A percentile compares a stretch with the other conserved stretches of the same genome.
Conservation (phyloP, 2,329 filamentous ascomycete genomes). For the Phaeomoniella chlamydospora region DNA sequence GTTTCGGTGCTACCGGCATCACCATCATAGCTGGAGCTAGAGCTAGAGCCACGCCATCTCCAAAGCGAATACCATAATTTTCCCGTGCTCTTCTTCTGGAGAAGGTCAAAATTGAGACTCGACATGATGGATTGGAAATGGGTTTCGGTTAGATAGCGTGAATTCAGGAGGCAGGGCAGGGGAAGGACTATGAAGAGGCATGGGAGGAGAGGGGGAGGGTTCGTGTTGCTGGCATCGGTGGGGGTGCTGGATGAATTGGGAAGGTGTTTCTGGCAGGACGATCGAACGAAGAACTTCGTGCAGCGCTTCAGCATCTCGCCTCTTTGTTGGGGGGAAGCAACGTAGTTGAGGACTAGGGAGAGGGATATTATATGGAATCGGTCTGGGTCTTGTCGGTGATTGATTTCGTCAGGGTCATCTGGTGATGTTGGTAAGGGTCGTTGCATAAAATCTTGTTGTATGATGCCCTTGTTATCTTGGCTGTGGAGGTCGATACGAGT, state of each 20-base stretch:
- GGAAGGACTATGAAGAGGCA: slow-evolving; percentile 81
- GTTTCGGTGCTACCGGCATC: too few species aligned
- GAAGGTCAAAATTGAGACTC: slow-evolving; percentile 55
- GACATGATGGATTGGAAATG: slow-evolving; percentile 60
- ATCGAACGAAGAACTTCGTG: slow-evolving; percentile 45
- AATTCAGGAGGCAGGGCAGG: slow-evolving; percentile 76
- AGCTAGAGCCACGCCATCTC: too few species aligned
- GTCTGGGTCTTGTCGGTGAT: too few species aligned
- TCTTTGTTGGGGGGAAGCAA: slow-evolving; percentile 58
- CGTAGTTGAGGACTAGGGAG: slow-evolving; percentile 87
- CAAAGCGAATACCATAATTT: slow-evolving; percentile 90
- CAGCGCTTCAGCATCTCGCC: slow-evolving; percentile 78
- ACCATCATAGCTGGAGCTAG: too few species aligned
- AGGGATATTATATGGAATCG: slow-evolving; percentile 82
- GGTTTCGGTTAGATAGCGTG: slow-evolving; percentile 67
- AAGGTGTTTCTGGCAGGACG: slow-evolving; percentile 7
- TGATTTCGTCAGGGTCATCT: too few species aligned
- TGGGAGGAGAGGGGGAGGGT: slow-evolving; percentile 33
- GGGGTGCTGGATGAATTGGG: slow-evolving; percentile 16
- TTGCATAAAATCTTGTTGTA: slow-evolving; percentile 89
- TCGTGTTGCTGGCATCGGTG: background rate
- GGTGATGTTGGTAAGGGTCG: slow-evolving; percentile 52
- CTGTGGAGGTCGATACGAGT: slow-evolving; percentile 83
- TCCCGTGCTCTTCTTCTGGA: slow-evolving; percentile 56
- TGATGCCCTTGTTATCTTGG: slow-evolving; percentile 58